Evolutionary conservation across 192 early-diverging fungal genomes (phyloP), one percentile per base, ranked within the genome.

Genomic region (Coemansia sp.): DNA sequence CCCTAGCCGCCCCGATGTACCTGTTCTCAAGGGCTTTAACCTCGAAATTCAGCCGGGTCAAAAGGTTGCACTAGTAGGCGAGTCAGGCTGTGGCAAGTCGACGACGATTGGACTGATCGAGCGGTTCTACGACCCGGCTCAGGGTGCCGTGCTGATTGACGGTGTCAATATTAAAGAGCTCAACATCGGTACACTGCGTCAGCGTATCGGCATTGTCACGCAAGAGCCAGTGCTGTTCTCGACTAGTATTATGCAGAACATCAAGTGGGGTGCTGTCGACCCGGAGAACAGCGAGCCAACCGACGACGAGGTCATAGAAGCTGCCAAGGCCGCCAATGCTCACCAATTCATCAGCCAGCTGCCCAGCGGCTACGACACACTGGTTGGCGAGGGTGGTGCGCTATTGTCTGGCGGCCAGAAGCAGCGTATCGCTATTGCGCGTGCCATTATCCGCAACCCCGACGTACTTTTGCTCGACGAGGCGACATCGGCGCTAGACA

Each of bases 361-460:
- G 40, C 91, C 91, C 34, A 68, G 89, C 31, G 88, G 89, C 38
- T 94, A 95, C 81, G 89, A 97, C 68, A 94, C 95, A 15, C 72
- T 89, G 43, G 93, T 96, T 27, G 97, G 97, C 65, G 95, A 97
- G 70, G 80, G 87, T 39, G 92, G 90, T 9, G 86, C 91, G 57
- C 74, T 90, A 79, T 69, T n/a, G n/a, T n/a, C n/a, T n/a, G n/a
- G n/a, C n/a, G n/a, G n/a, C n/a, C n/a, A n/a, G n/a, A n/a, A n/a
- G 81, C 97, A 96, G 78, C 90, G 97, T 65, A 94, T 97, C 78
- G 94, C 95, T 43, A 97, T 98, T 86, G 95, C 95, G 2, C 88
- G 95, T 58, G 94, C 94, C 47, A 87, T 97, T 63, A 87, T 96
- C 49, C 93, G 93, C 80, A 90, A 95, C 79, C 94, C 95, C 11